phyloP scores from a whole-genome alignment of 2,329 filamentous ascomycete species.

The Colletotrichum plurivorum region DNA sequence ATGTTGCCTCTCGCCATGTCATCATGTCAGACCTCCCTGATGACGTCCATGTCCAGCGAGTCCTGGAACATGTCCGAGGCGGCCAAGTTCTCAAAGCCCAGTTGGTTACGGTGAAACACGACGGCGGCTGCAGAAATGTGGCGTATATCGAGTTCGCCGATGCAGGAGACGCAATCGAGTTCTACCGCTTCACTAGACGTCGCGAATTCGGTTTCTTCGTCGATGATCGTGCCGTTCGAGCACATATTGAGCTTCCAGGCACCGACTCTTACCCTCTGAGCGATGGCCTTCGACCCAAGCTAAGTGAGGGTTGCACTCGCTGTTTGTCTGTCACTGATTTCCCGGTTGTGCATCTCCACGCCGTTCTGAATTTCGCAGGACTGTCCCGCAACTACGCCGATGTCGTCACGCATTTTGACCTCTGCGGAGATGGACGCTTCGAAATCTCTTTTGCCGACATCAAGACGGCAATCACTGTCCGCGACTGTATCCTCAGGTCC shows the following conservation, averaged over 20 bases:
- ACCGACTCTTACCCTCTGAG: constrained; percentile 33
- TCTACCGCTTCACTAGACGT: constrained; percentile 1
- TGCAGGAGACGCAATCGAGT: constrained; percentile 4
- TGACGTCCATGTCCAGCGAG: constrained; percentile 17
- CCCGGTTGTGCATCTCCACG: constrained; percentile 15
- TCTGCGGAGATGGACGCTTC: constrained; percentile 24
- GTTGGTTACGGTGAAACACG: constrained; percentile 1
- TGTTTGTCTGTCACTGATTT: constrained; percentile 30
- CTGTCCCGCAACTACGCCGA: constrained; percentile 16
- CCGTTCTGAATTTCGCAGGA: constrained; percentile 13
- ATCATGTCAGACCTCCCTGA: constrained; percentile 37
- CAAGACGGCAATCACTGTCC: constrained; percentile 18
- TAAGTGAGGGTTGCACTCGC: constrained; percentile 23
- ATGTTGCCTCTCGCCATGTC: constrained; percentile 28
- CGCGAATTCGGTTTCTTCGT: constrained; percentile 33
- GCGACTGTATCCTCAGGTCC: constrained; percentile 19
- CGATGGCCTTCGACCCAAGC: neutral
- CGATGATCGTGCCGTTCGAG: neutral
- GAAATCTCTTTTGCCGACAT: constrained; percentile 30
- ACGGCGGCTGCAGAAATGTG: neutral
- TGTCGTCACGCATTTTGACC: constrained; percentile 26
- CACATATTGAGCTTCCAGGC: constrained; percentile 1
- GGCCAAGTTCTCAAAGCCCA: constrained; percentile 34
- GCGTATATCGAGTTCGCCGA: constrained; percentile 31
- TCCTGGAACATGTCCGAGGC: constrained; percentile 37